Conservation (phyloP, 2,329 filamentous ascomycete species). For the Torrubiellomyces zombiae region DNA sequence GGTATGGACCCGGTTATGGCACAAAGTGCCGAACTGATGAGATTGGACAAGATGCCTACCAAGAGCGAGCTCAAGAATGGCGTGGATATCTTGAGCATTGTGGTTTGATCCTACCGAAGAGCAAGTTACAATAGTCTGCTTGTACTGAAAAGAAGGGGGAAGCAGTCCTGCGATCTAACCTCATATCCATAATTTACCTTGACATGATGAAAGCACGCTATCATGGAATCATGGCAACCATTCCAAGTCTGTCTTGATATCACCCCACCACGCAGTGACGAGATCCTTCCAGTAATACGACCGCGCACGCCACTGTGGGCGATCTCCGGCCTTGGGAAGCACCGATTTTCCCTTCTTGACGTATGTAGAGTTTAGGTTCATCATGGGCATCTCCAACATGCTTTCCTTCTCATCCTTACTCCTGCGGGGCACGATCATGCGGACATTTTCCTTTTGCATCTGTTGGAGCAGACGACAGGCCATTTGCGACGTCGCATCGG, state of each 20-base stretch:
- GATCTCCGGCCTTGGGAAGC: constrained; percentile 2
- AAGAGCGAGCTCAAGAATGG: constrained; percentile 62
- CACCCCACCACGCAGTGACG: constrained; percentile 2
- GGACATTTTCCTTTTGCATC: not conserved
- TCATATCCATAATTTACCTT: too few relatives aligned
- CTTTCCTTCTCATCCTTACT: constrained; percentile 1
- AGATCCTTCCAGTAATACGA: constrained; percentile 5
- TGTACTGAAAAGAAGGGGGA: not conserved
- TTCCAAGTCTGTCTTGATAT: constrained; percentile 1
- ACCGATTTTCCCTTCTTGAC: constrained; percentile 1
- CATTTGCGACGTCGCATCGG: constrained; percentile 14
- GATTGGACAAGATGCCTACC: constrained; percentile 60
- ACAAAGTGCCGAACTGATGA: constrained; percentile 75
- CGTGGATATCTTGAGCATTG: constrained; percentile 29
- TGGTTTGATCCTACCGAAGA: constrained; percentile 8
- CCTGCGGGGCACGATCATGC: constrained; percentile 1
- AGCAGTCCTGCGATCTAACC: too few relatives aligned
- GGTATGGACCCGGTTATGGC: constrained; percentile 73
- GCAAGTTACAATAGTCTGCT: not conserved
- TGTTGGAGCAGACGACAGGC: constrained; percentile 2
- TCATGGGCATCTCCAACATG: constrained; percentile 3
- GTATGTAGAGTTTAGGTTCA: constrained; percentile 4
- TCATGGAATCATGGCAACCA: too few relatives aligned
- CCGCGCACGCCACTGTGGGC: constrained; percentile 2
- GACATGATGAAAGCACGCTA: too few relatives aligned